Evolutionary conservation across 2,329 filamentous ascomycete genomes (phyloP), one percentile per base, ranked within the genome.

Genomic region (Claviceps purpurea): DNA sequence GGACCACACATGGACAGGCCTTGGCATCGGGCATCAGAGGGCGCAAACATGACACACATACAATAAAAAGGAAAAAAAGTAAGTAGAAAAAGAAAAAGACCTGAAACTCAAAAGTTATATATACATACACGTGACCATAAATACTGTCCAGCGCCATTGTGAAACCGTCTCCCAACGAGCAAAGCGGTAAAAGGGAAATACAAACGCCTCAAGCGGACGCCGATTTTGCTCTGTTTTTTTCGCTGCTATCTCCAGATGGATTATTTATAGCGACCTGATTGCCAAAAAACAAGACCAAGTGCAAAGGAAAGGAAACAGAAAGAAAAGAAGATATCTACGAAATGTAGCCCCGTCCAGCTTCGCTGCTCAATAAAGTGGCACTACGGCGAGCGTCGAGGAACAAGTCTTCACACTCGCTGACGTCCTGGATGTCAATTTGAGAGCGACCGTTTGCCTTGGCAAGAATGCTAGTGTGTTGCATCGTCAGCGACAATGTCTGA

Each of bases 341-440:
- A 59, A 89, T 74, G 70, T 83, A 90, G 55, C 75, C 79, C 59
- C 73, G 75, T 58, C 78, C 81, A 52, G 77, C 77, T 68, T 82
- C 81, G 64, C 78, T 70, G 57, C 68, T 72, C 61, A 89, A 77
- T 59, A 90, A 77, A 56, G 75, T 71, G 56, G 87, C 87, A 67
- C 87, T 91, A 59, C 87, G 79, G 63, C 82, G 82, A 49, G 87
- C 85, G 68, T 93, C 87, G 58, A 91, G 79, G 73, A 93, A 91
- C 49, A 93, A 72, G 62, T 89, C 85, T 66, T 90, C 85, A 65
- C 86, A 90, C 70, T 93, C 87, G 16, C 78, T 78, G 57, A 93
- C 81, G 67, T 91, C 87, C 62, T 81, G 77, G 52, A 87, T 72
- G 62, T 89, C 85, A 62, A 91, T 89, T 64, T 87, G 83, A 56